These are phyloP conservation scores for Cyberlindnera japonica DNA, from an alignment of 805 yeast genomes.

Conservation along the genomic window DNA sequence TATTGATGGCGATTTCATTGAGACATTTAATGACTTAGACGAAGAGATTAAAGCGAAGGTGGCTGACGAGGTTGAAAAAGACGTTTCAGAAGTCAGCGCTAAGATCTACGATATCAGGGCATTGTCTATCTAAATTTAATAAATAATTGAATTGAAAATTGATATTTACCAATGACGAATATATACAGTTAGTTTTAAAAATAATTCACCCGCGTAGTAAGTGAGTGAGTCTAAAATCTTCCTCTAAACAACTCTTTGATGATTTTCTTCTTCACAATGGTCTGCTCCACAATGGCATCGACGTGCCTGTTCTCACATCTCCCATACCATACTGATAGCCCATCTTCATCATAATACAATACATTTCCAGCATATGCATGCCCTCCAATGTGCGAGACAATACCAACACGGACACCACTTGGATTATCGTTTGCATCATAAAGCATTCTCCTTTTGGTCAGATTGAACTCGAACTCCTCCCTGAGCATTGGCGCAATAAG, in stretches of 20 bases:
- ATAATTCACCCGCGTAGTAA: too few relatives aligned
- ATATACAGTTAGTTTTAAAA: too few relatives aligned
- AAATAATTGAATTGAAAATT: too few relatives aligned
- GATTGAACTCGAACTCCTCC: slow-evolving; percentile 45
- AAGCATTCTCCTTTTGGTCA: slow-evolving; percentile 33
- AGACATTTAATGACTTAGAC: slow-evolving; percentile 32
- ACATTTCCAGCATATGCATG: slow-evolving; percentile 85
- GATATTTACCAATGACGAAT: too few relatives aligned
- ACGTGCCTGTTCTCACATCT: slow-evolving; percentile 62
- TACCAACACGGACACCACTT: slow-evolving; percentile 41
- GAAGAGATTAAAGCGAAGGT: slow-evolving; percentile 20
- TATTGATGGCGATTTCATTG: slow-evolving; percentile 87
- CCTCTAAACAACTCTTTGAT: slow-evolving; percentile 60
- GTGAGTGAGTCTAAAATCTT: slow-evolving; percentile 4
- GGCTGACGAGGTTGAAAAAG: slow-evolving; percentile 38
- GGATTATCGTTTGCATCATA: slow-evolving; percentile 21
- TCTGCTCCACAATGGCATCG: slow-evolving; percentile 59
- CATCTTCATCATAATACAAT: slow-evolving; percentile 45
- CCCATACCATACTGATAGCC: slow-evolving; percentile 65
- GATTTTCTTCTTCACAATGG: slow-evolving; percentile 45
- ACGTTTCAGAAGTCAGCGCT: slow-evolving; percentile 46
- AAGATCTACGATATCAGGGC: slow-evolving; percentile 50
- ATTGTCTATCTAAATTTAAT: slow-evolving; percentile 16
- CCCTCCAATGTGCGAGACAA: slow-evolving; percentile 78
- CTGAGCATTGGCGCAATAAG: slow-evolving; percentile 53